phyloP scores from a whole-genome alignment of 768 basidiomycete genomes.

The Psilocybe azurescens region DNA sequence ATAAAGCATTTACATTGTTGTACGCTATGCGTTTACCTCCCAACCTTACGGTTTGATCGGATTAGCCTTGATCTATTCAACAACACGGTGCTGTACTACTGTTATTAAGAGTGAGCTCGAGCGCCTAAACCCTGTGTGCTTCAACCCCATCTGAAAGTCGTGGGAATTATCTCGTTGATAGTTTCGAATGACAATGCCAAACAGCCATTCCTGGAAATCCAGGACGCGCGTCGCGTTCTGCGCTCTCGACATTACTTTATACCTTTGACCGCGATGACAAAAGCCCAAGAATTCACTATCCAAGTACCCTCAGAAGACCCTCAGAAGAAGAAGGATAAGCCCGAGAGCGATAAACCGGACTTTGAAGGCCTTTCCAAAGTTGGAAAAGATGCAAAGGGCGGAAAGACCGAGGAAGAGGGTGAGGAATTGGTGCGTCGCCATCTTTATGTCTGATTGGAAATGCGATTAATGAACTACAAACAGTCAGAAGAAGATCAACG shows the following conservation, averaged over 20 bases:
- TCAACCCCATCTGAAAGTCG: neutral
- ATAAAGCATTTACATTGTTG: too few species aligned
- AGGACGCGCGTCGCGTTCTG: conserved; percentile 62
- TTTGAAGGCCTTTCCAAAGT: conserved; percentile 58
- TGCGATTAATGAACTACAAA: conserved; percentile 10
- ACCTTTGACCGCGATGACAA: conserved; percentile 50
- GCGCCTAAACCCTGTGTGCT: neutral
- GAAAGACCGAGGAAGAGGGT: conserved; percentile 68
- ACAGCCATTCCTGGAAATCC: conserved; percentile 12
- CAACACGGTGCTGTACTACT: too few species aligned
- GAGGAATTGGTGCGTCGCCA: conserved; percentile 79
- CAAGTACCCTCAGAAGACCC: conserved; percentile 77
- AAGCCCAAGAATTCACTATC: conserved; percentile 62
- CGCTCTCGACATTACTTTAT: conserved; percentile 16
- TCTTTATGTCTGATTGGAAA: conserved; percentile 1
- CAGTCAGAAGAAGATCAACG: conserved; percentile 96
- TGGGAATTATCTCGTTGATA: conserved; percentile 1
- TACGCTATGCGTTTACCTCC: too few species aligned
- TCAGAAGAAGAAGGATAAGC: conserved; percentile 74
- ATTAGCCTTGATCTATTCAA: too few species aligned
- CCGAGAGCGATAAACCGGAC: conserved; percentile 35
- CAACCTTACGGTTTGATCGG: too few species aligned
- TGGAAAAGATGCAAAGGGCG: conserved; percentile 54
- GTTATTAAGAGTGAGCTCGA: neutral
- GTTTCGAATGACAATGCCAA: conserved; percentile 12